phyloP scores from a whole-genome alignment of 1,139 yeast species.

The Candida tropicalis region DNA sequence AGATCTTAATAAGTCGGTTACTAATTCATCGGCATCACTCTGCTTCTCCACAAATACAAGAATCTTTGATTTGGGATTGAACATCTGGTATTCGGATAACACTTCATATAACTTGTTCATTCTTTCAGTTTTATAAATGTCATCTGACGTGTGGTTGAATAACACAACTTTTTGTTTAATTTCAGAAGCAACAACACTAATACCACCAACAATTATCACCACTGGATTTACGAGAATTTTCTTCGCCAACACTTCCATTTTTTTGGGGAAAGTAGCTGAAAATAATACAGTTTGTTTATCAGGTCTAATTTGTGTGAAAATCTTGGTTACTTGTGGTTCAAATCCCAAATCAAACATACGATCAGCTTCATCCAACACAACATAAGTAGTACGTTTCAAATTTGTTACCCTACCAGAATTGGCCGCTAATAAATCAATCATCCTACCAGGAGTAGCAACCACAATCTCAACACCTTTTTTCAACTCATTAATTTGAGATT shows the following conservation, averaged over 20 bases:
- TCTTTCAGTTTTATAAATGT: conserved; percentile 37
- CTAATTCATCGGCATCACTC: conserved; percentile 72
- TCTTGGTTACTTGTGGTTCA: conserved; percentile 92
- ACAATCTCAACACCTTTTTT: conserved; percentile 80
- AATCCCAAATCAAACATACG: conserved; percentile 97
- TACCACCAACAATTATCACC: conserved; percentile 80
- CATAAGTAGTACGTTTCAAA: conserved; percentile 69
- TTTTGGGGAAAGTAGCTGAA: conserved; percentile 90
- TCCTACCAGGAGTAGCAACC: conserved; percentile 95
- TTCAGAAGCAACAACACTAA: conserved; percentile 81
- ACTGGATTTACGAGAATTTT: conserved; percentile 64
- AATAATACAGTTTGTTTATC: conserved; percentile 91
- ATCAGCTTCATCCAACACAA: conserved; percentile 95
- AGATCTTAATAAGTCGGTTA: conserved; percentile 55
- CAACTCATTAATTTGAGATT: conserved; percentile 77
- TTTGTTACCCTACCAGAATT: conserved; percentile 80
- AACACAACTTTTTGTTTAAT: conserved; percentile 74
- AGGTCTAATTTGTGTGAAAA: conserved; percentile 76
- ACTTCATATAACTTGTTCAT: conserved; percentile 56
- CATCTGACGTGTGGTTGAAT: conserved; percentile 44
- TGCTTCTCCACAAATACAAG: conserved; percentile 89
- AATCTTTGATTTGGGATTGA: conserved; percentile 43
- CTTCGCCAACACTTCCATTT: conserved; percentile 75
- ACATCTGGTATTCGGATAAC: conserved; percentile 45
- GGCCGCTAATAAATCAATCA: conserved; percentile 85